These are phyloP conservation scores for Cryptosporidium andersoni DNA, from an alignment of 169 alveolate genomes.

Conservation along the genomic window DNA sequence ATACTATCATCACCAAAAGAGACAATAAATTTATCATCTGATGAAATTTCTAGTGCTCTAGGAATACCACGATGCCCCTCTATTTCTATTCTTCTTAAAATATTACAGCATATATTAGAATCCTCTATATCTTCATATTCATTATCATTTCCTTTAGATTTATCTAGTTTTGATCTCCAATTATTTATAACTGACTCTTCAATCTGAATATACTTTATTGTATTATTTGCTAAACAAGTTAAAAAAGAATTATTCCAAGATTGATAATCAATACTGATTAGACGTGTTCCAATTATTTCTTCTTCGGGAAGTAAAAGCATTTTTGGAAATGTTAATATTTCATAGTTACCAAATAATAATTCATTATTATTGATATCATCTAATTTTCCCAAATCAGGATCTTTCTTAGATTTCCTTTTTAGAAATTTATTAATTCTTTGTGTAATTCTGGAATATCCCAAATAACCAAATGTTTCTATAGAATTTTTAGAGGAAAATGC, in stretches of 20 bases:
- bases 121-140: conserved; percentile 1
- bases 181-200: background rate
- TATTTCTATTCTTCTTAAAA: conserved; percentile 73
- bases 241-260: conserved; percentile 24
- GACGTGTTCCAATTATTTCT: conserved; percentile 63
- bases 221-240: conserved; percentile 40
- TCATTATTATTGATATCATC: conserved; percentile 9
- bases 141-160: conserved; percentile 27
- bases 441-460: conserved; percentile 10
- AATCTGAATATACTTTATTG: conserved; percentile 28
- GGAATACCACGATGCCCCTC: conserved; percentile 77
- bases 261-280: conserved; percentile 48
- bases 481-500: conserved; percentile 50
- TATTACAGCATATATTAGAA: conserved; percentile 68
- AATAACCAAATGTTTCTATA: conserved; percentile 49
- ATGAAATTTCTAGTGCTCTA: conserved; percentile 74
- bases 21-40: conserved; percentile 74
- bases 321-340: conserved; percentile 26
- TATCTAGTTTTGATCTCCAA: background rate
- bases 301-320: conserved; percentile 30
- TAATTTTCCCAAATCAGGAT: background rate
- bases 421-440: conserved; percentile 54
- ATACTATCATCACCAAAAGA: conserved; percentile 77
- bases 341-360: conserved; percentile 33
- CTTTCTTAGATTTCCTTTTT: conserved; percentile 18